Evolutionary conservation across 2,329 filamentous ascomycete species (phyloP), one percentile per base, ranked within the genome.

Genomic region (Paracamarosporium sp.): DNA sequence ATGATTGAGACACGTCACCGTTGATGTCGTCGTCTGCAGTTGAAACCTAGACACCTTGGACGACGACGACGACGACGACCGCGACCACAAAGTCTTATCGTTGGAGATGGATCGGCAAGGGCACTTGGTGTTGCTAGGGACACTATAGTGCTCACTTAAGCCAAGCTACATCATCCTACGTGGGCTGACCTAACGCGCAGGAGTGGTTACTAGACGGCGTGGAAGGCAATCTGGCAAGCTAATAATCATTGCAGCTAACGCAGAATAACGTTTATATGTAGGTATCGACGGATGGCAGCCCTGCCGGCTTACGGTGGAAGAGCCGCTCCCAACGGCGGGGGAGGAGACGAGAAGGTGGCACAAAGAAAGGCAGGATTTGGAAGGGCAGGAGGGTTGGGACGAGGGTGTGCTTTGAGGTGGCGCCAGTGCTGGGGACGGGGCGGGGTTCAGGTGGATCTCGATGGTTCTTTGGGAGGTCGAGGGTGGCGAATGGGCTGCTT

Each of bases 401-500:
- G 15, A 11, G 13, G 20, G 41, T 15, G 41, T 15, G 20, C 22
- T 46, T 53, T 44, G 40, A 9, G 40, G 33, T 20, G 50, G 22
- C 36, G 20, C 35, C 48, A 27, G 22, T 12, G 36, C 7, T 36
- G 38, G 15, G 43, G 50, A 30, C 46, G 8, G 33, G 31, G 22
- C 40, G 41, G 44, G 43, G 31, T 35, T 27, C 13, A 31, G 11
- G 36, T 51, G 48, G 48, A 41, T 50, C 38, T 35, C 36, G 47
- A 33, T 41, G 41, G 41, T 15, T 53, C 22, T 30, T 35, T 50
- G 28, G 33, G 31, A 9, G 25, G 47, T 40, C 41, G 47, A 22
- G 35, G 41, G 55, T 53, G 55, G 55, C 50, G 43, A 57, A 44
- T 36, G 20, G 55, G 28, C 46, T 38, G 45, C 51, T 31, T 41